These are phyloP conservation scores for Erodium trifolium DNA, from an alignment of 441 rosid species.

Conservation along the genomic window DNA sequence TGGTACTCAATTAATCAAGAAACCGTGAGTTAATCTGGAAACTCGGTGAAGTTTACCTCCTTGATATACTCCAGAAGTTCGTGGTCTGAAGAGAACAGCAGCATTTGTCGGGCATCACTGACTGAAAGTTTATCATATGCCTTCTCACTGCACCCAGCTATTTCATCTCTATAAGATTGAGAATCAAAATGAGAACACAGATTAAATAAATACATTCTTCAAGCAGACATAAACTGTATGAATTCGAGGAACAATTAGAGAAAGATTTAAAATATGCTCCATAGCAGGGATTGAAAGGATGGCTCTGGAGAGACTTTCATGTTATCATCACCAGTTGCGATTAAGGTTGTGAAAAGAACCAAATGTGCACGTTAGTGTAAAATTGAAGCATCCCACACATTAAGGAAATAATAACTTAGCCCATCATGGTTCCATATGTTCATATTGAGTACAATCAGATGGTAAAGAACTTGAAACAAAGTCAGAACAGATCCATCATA, in stretches of 20 bases:
- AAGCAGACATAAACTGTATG: background rate
- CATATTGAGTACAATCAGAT: background rate
- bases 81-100: constrained; percentile 64
- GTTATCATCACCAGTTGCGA: too few relatives aligned
- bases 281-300: too few relatives aligned
- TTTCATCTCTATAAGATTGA: constrained; percentile 59
- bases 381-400: background rate
- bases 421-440: background rate
- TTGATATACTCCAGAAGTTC: constrained; percentile 62
- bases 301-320: too few relatives aligned
- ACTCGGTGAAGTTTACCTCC: too few relatives aligned
- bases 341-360: too few relatives aligned
- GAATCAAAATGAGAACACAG: constrained; percentile 6
- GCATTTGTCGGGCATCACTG: constrained; percentile 61
- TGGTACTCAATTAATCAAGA: too few relatives aligned
- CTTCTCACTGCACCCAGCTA: constrained; percentile 97
- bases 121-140: constrained; percentile 80
- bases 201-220: background rate
- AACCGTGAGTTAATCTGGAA: too few relatives aligned
- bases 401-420: background rate
- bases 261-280: too few relatives aligned
- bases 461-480: background rate
- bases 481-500: background rate
- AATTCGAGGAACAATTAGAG: background rate
- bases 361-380: too few relatives aligned